phyloP scores from a whole-genome alignment of 768 basidiomycete species.

The Lyophyllum shimeji region DNA sequence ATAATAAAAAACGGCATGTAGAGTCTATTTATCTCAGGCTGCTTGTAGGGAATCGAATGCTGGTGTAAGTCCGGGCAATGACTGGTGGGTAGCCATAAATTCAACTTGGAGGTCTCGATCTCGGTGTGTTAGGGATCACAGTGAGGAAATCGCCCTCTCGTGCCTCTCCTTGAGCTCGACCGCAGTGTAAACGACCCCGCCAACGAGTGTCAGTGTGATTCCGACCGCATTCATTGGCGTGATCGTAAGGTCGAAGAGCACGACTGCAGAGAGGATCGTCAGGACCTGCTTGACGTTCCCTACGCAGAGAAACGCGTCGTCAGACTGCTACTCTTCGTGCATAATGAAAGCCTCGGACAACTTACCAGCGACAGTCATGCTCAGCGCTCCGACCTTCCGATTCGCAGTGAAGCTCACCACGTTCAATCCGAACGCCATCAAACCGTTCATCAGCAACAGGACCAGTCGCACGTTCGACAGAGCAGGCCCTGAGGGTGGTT shows the following conservation, averaged over 20 bases:
- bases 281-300: constrained; percentile 93
- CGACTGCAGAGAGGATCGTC: constrained; percentile 82
- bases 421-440: constrained; percentile 90
- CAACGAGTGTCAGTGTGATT: constrained; percentile 78
- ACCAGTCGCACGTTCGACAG: constrained; percentile 34
- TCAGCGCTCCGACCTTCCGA: constrained; percentile 82
- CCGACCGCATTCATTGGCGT: constrained; percentile 79
- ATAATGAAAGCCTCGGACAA: constrained; percentile 8
- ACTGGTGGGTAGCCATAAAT: background rate
- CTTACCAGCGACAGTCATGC: constrained; percentile 88
- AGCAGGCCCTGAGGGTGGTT: constrained; percentile 40
- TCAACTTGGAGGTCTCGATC: background rate
- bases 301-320: constrained; percentile 22
- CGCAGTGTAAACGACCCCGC: constrained; percentile 79
- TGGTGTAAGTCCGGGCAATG: background rate
- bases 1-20: background rate
- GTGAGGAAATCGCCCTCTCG: background rate
- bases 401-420: constrained; percentile 97
- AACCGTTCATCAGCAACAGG: constrained; percentile 74
- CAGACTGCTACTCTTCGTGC: background rate
- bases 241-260: constrained; percentile 82
- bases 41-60: background rate
- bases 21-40: background rate
- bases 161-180: constrained; percentile 60
- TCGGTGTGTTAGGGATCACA: background rate